Evolutionary conservation across 371 early-diverging fungal species (phyloP).

Genomic region (Cladochytrium tenue): DNA sequence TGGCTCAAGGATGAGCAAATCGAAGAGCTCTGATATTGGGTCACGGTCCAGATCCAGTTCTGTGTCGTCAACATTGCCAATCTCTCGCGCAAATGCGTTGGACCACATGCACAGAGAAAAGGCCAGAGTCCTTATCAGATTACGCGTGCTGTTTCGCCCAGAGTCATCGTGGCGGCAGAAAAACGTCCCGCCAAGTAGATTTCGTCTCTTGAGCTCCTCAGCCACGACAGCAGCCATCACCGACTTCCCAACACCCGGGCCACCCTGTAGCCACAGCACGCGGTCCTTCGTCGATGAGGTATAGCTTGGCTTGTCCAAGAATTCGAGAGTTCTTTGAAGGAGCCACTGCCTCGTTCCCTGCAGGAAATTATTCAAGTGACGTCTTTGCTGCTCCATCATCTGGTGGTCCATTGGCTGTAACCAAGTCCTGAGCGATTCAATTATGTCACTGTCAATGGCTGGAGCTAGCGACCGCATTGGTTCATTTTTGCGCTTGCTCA

Average conservation of each 20-base stretch:
- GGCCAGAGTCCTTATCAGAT: slow-evolving; percentile 6
- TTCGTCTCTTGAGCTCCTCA: neutral
- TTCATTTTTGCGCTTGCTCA: neutral
- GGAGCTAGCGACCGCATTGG: neutral
- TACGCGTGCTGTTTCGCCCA: neutral
- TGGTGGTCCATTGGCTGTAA: slow-evolving; percentile 11
- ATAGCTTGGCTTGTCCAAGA: neutral
- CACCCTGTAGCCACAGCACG: slow-evolving; percentile 12
- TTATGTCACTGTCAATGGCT: neutral
- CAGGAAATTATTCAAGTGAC: slow-evolving; percentile 5
- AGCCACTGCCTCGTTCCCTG: slow-evolving; percentile 8
- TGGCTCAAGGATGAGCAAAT: slow-evolving; percentile 8
- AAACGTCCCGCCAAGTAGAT: neutral
- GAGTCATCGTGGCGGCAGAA: slow-evolving; percentile 10
- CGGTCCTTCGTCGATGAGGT: neutral
- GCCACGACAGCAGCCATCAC: slow-evolving; percentile 1
- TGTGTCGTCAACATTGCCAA: slow-evolving; percentile 5
- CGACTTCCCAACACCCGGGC: slow-evolving; percentile 8
- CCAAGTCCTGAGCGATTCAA: neutral
- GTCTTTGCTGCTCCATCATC: slow-evolving; percentile 2
- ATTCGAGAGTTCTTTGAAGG: slow-evolving; percentile 1
- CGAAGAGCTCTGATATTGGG: slow-evolving; percentile 13
- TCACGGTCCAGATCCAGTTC: neutral
- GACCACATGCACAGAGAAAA: slow-evolving; percentile 6
- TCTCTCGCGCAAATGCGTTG: slow-evolving; percentile 4